Conservation (phyloP, 176 grass and related monocot species). For the Oryza punctata region DNA sequence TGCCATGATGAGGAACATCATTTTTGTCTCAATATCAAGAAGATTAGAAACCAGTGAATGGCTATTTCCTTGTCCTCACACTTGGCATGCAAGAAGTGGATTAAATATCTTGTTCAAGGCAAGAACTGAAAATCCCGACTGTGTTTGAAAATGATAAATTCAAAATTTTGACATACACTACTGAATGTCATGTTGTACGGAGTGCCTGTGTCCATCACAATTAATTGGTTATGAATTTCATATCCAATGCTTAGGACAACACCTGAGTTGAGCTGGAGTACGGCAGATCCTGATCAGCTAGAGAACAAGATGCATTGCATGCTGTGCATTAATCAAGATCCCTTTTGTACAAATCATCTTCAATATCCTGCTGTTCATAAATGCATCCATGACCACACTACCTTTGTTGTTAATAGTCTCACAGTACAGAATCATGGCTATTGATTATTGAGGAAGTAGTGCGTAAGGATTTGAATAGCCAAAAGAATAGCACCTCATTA, state of each 20-base stretch:
- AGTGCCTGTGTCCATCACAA: background rate
- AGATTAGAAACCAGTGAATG: background rate
- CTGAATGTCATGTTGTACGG: background rate
- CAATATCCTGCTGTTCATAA: background rate
- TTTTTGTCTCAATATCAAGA: slow-evolving; percentile 18
- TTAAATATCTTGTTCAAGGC: background rate
- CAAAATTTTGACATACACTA: background rate
- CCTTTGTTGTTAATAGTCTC: slow-evolving; percentile 15
- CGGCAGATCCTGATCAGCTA: slow-evolving; percentile 24
- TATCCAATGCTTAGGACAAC: background rate
- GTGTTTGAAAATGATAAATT: background rate
- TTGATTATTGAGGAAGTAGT: slow-evolving; percentile 43
- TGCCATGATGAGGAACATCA: background rate
- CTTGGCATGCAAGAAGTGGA: background rate
- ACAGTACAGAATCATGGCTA: slow-evolving; percentile 1
- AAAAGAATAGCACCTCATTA: background rate
- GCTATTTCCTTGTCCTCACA: background rate
- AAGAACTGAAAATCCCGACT: background rate
- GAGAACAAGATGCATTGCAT: slow-evolving; percentile 16
- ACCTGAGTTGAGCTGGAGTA: background rate
- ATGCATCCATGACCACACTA: slow-evolving; percentile 11
- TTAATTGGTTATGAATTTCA: slow-evolving; percentile 22
- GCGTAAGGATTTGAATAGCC: background rate
- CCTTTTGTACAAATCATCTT: slow-evolving; percentile 30
- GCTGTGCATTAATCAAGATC: slow-evolving; percentile 21